A percentile compares a stretch with the other conserved stretches of the same genome.
These are phyloP conservation scores for Cladosporium austrohemisphaericum DNA, from an alignment of 2,329 filamentous ascomycete species.

Conservation along the genomic window DNA sequence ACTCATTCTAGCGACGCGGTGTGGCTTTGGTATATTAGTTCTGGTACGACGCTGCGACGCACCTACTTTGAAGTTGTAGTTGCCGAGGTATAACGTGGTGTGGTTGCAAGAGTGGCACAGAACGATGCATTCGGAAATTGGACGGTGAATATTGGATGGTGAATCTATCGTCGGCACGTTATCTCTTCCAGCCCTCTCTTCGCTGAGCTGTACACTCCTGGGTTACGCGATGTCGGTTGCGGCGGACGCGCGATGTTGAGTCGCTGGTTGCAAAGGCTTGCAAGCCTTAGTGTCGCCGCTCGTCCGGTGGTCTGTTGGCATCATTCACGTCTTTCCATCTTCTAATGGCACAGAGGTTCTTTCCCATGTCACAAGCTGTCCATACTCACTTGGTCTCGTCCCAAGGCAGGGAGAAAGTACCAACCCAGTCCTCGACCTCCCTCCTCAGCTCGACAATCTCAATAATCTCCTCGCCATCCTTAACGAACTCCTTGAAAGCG, in stretches of 20 bases:
- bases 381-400: conserved; percentile 33
- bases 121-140: not conserved
- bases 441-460: conserved; percentile 70
- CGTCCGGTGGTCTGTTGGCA: no score
- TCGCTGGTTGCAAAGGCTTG: no score
- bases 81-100: not conserved
- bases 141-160: not conserved
- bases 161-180: not conserved
- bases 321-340: no score
- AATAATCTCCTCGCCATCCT: conserved; percentile 62
- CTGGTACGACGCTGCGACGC: no score
- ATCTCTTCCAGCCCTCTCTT: not conserved
- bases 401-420: conserved; percentile 71
- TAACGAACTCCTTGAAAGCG: conserved; percentile 65
- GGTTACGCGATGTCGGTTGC: not conserved
- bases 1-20: no score
- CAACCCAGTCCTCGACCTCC: conserved; percentile 75
- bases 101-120: not conserved
- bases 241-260: conserved; percentile 5
- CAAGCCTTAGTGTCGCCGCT: no score
- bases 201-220: not conserved
- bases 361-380: not conserved
- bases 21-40: no score
- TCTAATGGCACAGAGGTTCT: no score
- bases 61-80: no score